Base-by-base conservation (phyloP, 2,329 filamentous ascomycete genomes). In the Scedosporium minutisporum region DNA sequence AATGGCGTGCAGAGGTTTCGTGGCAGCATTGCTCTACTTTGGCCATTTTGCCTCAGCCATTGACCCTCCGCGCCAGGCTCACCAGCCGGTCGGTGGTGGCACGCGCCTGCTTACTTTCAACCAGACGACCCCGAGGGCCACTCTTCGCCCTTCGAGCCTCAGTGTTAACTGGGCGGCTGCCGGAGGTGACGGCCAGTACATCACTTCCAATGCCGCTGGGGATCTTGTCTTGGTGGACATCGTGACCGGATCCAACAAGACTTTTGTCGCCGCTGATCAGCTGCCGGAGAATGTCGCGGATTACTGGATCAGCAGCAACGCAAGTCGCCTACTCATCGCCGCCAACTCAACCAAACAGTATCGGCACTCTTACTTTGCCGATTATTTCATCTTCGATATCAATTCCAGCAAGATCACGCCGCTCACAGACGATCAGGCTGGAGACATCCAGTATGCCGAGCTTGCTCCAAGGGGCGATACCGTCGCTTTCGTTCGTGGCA, bases 331-430 rank as follows among this genome's bases (percentile, higher is more conserved):
- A 0, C 73, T 89, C 18, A 84, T 86, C 74, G 78, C 86, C 1
- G 79, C 83, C 62, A 89, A 89, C 68, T 80, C 84, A 70, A 89
- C 84, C 14, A 87, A 88, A 72, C 82, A 87, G 70, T 89, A 89
- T 68, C 83, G 87, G 1, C 76, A 88, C 72, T 87, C 86, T 5
- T 89, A 86, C 72, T 86, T 85, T 69, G 82, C 87, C 41, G 80
- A 89, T 69, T 90, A 89, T 71, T 80, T 83, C 55, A 74, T 90
- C 21, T 79, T 87, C 57, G 82, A 89, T 65, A 80, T 87, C 10
- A 77, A 76, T n/a, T 82, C 79, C 0, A 84, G 84, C 25, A 71
- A 80, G 62, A 75, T 80, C 1, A 76, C 77, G 3, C 79, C 86
- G 0, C 75, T 90, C 0, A 80, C 86, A 0, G 74, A 78, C 0